phyloP scores from a whole-genome alignment of 1,284 basidiomycete species.

The Cryptococcus sp. region DNA sequence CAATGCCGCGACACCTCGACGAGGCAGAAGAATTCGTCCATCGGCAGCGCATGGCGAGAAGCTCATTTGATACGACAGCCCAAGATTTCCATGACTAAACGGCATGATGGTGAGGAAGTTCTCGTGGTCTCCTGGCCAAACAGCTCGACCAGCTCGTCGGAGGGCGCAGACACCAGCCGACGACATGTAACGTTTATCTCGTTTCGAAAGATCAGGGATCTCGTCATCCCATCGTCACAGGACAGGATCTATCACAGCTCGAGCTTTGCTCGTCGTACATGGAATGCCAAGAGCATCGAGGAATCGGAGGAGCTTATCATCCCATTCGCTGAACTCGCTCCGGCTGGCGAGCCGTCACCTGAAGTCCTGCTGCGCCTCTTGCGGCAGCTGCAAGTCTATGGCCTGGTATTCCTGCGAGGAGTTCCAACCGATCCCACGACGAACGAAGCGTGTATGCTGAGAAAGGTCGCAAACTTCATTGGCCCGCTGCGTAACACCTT shows the following conservation, averaged over 20 bases:
- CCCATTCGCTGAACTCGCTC: constrained; percentile 9
- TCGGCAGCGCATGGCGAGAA: constrained; percentile 16
- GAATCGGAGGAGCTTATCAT: constrained; percentile 3
- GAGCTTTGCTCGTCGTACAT: constrained; percentile 9
- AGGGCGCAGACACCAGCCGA: neutral
- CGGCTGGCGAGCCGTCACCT: constrained; percentile 2
- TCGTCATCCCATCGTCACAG: neutral
- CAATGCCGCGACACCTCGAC: constrained; percentile 72
- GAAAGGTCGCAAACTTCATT: constrained; percentile 65
- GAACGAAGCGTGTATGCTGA: constrained; percentile 66
- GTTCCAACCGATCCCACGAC: constrained; percentile 63
- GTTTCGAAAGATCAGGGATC: neutral
- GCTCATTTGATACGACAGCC: neutral
- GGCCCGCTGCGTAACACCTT: constrained; percentile 83
- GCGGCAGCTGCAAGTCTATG: constrained; percentile 55
- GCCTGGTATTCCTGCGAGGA: constrained; percentile 58
- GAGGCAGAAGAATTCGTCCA: constrained; percentile 71
- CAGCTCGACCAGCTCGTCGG: neutral
- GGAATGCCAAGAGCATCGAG: constrained; percentile 5
- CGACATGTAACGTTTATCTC: neutral
- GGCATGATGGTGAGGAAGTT: neutral
- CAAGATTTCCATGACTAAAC: neutral
- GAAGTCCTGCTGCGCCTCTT: constrained; percentile 22
- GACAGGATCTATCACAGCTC: neutral
- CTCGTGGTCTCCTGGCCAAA: neutral